Conservation (phyloP, 2,329 filamentous ascomycete genomes). For the Alternaria triticimaculans region DNA sequence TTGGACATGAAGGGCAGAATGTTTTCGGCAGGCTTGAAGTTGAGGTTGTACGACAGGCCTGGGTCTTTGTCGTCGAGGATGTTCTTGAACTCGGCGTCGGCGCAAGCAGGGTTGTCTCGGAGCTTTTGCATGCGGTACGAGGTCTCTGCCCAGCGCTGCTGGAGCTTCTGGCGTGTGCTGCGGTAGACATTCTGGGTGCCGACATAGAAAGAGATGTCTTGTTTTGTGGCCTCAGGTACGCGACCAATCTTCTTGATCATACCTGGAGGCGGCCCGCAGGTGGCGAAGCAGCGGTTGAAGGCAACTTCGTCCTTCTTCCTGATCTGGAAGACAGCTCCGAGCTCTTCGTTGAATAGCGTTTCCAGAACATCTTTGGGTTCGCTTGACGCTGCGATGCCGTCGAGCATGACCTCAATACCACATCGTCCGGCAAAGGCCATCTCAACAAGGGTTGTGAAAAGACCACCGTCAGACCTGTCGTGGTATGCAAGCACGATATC, state of each 20-base stretch:
- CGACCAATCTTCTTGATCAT: conserved; percentile 85
- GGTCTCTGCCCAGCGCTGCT: conserved; percentile 87
- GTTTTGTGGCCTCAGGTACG: conserved; percentile 71
- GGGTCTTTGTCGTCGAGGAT: conserved; percentile 79
- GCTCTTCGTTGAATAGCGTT: conserved; percentile 92
- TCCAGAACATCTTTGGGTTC: conserved; percentile 71
- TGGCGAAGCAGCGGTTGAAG: conserved; percentile 90
- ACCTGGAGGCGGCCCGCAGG: conserved; percentile 81
- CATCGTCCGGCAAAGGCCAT: conserved; percentile 98
- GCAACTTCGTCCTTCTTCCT: conserved; percentile 81
- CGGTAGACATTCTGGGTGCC: conserved; percentile 72
- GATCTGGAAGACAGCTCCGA: conserved; percentile 95
- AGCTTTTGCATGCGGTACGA: conserved; percentile 91
- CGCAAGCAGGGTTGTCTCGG: conserved; percentile 85
- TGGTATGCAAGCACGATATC: conserved; percentile 89
- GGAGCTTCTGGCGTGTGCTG: conserved; percentile 73
- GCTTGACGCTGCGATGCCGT: conserved; percentile 69
- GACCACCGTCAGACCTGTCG: conserved; percentile 89
- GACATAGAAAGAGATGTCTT: conserved; percentile 78
- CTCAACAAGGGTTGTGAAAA: conserved; percentile 88
- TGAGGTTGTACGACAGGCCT: conserved; percentile 83
- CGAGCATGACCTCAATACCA: conserved; percentile 83
- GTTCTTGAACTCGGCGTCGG: conserved; percentile 79
- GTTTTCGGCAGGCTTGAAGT: conserved; percentile 78
- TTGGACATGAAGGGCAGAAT: conserved; percentile 72